phyloP scores from a whole-genome alignment of 306 rosid genomes.

The Quercus ilex region DNA sequence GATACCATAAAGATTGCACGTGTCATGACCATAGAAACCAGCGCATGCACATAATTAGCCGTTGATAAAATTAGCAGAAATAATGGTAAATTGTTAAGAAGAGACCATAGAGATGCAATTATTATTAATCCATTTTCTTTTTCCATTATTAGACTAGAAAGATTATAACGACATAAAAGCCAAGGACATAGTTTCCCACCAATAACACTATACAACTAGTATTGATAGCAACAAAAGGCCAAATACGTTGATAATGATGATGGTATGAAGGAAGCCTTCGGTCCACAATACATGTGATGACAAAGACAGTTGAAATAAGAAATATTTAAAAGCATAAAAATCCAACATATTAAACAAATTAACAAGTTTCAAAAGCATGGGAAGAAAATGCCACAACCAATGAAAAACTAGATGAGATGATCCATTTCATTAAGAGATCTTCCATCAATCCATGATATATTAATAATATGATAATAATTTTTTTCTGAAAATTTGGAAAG shows the following conservation, averaged over 20 bases:
- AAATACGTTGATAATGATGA: not conserved
- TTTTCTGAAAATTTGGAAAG: not conserved
- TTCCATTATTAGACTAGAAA: not conserved
- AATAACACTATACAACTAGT: not conserved
- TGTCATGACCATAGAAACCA: not conserved
- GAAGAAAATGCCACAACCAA: not conserved
- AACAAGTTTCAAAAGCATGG: not conserved
- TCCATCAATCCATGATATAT: not conserved
- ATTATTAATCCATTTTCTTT: not conserved
- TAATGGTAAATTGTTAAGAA: not conserved
- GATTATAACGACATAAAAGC: not conserved
- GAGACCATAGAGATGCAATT: too few species aligned
- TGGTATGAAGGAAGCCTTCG: not conserved
- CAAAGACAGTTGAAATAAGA: slow-evolving; percentile 1
- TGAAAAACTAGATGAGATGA: not conserved
- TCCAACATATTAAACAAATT: not conserved
- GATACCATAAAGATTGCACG: not conserved
- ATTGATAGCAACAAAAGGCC: not conserved
- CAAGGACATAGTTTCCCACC: not conserved
- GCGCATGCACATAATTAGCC: not conserved
- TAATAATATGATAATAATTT: not conserved
- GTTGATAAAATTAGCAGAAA: not conserved
- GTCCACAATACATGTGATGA: not conserved
- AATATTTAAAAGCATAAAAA: not conserved
- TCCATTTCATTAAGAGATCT: not conserved